phyloP scores from a whole-genome alignment of 2,329 filamentous ascomycete genomes.

The Magnaporthiopsis rhizophila region DNA sequence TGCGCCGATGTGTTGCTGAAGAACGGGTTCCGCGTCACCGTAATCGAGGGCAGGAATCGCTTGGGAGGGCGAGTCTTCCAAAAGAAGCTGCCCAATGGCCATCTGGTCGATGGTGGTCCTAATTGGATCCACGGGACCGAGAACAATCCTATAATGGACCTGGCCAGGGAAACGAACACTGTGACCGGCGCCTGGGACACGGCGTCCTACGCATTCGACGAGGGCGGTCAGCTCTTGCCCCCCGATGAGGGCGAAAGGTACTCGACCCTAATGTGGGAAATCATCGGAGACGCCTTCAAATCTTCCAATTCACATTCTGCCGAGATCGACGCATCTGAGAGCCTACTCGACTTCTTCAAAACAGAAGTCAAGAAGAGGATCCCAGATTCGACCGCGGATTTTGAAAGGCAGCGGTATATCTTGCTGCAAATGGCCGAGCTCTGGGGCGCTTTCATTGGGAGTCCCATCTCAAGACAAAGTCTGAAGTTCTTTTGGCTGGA shows the following conservation, averaged over 20 bases:
- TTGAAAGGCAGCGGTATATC: constrained; percentile 30
- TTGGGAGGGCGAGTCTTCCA: constrained; percentile 58
- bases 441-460: constrained; percentile 67
- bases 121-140: constrained; percentile 75
- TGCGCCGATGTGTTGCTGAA: constrained; percentile 57
- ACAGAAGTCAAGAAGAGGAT: constrained; percentile 29
- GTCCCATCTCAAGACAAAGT: constrained; percentile 55
- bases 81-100: constrained; percentile 37
- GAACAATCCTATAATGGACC: constrained; percentile 60
- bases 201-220: constrained; percentile 46
- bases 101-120: constrained; percentile 54
- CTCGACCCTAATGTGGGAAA: constrained; percentile 54
- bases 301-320: constrained; percentile 51
- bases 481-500: constrained; percentile 73
- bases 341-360: constrained; percentile 47
- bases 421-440: constrained; percentile 49
- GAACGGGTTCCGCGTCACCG: constrained; percentile 57
- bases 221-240: constrained; percentile 44
- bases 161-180: constrained; percentile 55
- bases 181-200: constrained; percentile 39
- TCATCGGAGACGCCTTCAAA: constrained; percentile 60
- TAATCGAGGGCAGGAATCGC: constrained; percentile 60
- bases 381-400: constrained; percentile 33
- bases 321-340: constrained; percentile 37
- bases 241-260: constrained; percentile 36